Evolutionary conservation across 2,329 filamentous ascomycete species (phyloP), one percentile per base, ranked within the genome.

Genomic region (Nectriaceae sp.): DNA sequence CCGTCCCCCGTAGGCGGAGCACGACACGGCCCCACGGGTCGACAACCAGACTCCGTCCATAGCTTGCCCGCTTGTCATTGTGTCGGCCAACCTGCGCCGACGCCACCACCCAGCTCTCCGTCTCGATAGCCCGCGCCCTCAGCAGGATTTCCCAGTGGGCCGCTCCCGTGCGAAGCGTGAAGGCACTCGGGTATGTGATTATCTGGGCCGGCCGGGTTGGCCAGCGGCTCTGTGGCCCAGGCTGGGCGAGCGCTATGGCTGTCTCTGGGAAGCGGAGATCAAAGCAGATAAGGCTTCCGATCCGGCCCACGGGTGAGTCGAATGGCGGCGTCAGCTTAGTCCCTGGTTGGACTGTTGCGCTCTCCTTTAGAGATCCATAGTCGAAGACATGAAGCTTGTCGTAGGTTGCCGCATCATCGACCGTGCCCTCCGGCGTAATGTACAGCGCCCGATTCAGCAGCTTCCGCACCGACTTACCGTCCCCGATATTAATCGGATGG

Each of bases 371-470:
- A 10, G 62, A 57, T 13, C 73, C 77, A 57, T 80, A 81, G 69
- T 97, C 90, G 70, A 97, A 97, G 13, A 97, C 78, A 67, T 97
- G 92, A 24, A 96, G 73, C 69, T 97, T 97, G 68, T 96, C 88
- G 71, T 97, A 97, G 18, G 70, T 67, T 2, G 65, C 66, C 5
- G 68, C 54, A 3, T 73, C 63, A 37, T 69, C 60, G 26, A 83
- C 66, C 33, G 54, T 45, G 16, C 79, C 79, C 21, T 67, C 59
- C 4, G 71, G 59, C 31, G 69, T 60, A 55, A 82, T 81, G 69
- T 76, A 81, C 53, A 83, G 63, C 39, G 75, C 74, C 37, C 77
- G 73, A 71, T 83, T 82, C 59, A 76, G 70, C 38, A 82, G 71
- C 43, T 57, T 64, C 31, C 11, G 45, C 5, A 52, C 50, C 3